Base-by-base conservation (phyloP, 2,329 filamentous ascomycete genomes). In the Neopestalotiopsis sp. region DNA sequence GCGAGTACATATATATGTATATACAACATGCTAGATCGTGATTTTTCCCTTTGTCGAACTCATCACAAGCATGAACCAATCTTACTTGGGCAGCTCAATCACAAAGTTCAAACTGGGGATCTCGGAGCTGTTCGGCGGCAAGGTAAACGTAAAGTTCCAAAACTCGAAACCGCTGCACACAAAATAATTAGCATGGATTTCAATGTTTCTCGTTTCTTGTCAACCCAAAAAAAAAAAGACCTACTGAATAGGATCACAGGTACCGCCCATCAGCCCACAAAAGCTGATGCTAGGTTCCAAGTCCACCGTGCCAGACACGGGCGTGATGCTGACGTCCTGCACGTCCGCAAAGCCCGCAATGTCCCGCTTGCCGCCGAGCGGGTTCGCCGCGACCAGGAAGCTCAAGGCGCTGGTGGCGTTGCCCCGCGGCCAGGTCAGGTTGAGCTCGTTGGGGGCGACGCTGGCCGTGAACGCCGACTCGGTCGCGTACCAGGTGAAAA, bases 401-500 rank as follows among this genome's bases (percentile, higher is more conserved):
- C 77, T 80, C 73, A 85, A 85, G 13, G 45, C 78, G 45, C 79
- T 83, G 1, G 73, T 76, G 4, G 74, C 69, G 59, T 83, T 84
- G 1, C 83, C 84, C 10, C 73, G 67, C 0, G 85, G 85, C 68
- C 87, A 87, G 0, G 81, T 81, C 7, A 87, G 73, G 14, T 82
- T 79, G 20, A 88, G 71, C 0, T 67, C 70, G 17, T 76, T 70
- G 0, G 79, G 77, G 4, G 76, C 74, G 0, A 79, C 80, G 17
- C 76, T 75, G 0, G 79, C 79, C 53, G 77, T 72, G 13, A 83
- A 71, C 4, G 77, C 76, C 4, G 76, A 71, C 69, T 83, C 79
- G 0, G 76, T 79, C 1, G 81, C 74, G 70, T 80, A 79, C 42
- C 80, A 73, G 5, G 74, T 76, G 38, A 78, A 76, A 34, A 76